phyloP scores from a whole-genome alignment of 2,329 filamentous ascomycete genomes.

The Ophiostoma populinum region DNA sequence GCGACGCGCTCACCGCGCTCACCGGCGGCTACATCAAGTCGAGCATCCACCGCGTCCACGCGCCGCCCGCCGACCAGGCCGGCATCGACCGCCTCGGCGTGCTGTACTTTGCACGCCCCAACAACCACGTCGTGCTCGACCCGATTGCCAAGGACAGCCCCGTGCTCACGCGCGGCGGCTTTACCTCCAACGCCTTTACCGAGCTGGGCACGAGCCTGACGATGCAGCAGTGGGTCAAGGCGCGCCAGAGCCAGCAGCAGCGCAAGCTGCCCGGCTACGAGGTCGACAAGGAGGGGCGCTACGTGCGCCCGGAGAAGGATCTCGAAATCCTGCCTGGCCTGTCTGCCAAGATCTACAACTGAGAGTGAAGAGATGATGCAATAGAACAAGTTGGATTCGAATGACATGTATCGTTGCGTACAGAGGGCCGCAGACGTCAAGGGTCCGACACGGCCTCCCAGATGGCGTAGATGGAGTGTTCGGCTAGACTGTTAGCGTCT shows the following conservation, averaged over 20 bases:
- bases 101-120: conserved; percentile 30
- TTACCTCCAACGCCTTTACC: conserved; percentile 21
- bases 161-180: conserved; percentile 18
- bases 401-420: not conserved
- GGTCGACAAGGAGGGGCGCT: conserved; percentile 21
- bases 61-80: conserved; percentile 23
- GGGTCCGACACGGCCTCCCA: too few species aligned
- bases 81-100: conserved; percentile 31
- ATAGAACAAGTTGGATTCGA: not conserved
- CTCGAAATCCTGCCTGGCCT: conserved; percentile 24
- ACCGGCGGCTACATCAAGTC: conserved; percentile 25
- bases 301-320: conserved; percentile 19
- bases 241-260: conserved; percentile 22
- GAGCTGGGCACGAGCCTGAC: conserved; percentile 10
- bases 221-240: conserved; percentile 10
- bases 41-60: conserved; percentile 19
- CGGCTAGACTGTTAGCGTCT: too few species aligned
- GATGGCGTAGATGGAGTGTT: too few species aligned
- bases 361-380: not conserved
- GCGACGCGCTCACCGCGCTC: conserved; percentile 25
- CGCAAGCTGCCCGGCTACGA: conserved; percentile 18
- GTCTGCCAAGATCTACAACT: conserved; percentile 22
- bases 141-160: conserved; percentile 19
- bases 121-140: conserved; percentile 21
- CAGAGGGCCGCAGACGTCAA: not conserved